Conservation (phyloP, 345 rosid species). For the Garcia nutans region DNA sequence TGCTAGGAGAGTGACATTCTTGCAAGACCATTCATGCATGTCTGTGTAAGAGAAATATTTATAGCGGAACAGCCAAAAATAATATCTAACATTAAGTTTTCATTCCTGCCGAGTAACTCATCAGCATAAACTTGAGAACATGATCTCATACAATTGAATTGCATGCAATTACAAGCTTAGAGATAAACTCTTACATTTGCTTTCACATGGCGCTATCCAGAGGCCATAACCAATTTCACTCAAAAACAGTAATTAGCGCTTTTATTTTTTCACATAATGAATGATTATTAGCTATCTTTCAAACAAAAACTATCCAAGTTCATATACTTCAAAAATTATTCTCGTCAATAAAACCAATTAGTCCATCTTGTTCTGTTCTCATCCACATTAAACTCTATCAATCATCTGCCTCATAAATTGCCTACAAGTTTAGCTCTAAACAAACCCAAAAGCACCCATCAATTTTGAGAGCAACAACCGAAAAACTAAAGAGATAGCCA, state of each 20-base stretch:
- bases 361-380: not conserved
- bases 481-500: conserved; percentile 2
- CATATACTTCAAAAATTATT: not conserved
- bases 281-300: not conserved
- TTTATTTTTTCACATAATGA: not conserved
- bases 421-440: not conserved
- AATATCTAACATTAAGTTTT: not conserved
- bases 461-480: not conserved
- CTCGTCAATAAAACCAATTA: not conserved
- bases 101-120: not conserved
- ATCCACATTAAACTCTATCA: not conserved
- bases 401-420: not conserved
- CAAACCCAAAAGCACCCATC: not conserved
- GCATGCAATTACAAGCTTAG: not conserved
- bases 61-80: not conserved
- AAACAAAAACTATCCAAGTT: not conserved
- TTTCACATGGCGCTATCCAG: not conserved
- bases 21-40: not conserved
- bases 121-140: not conserved
- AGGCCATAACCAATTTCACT: not conserved
- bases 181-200: not conserved
- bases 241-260: not conserved
- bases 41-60: not conserved
- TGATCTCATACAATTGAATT: not conserved
- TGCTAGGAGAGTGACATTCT: not conserved